phyloP scores from a whole-genome alignment of 2,329 filamentous ascomycete species.

The Dactylellina parvicollis region DNA sequence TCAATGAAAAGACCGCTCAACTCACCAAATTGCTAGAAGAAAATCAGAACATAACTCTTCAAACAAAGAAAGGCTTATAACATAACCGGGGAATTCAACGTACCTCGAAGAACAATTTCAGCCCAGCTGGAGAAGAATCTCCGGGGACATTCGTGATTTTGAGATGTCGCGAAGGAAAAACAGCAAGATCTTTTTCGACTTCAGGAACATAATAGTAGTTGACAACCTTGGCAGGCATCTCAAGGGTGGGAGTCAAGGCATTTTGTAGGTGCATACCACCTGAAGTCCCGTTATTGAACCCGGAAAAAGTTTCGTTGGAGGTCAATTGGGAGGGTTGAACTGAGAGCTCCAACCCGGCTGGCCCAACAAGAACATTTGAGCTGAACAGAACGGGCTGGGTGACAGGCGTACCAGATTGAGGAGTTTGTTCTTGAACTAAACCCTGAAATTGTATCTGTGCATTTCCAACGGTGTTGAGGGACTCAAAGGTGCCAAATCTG shows the following conservation, averaged over 20 bases:
- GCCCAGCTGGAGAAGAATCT: not conserved
- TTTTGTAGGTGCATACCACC: not conserved
- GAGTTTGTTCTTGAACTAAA: not conserved
- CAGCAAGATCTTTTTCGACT: not conserved
- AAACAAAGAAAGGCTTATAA: not conserved
- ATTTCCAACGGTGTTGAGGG: not conserved
- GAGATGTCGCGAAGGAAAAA: conserved; percentile 27
- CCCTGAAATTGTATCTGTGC: not conserved
- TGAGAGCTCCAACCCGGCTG: not conserved
- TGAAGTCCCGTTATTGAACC: not conserved
- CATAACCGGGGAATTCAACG: not conserved
- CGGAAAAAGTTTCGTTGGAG: not conserved
- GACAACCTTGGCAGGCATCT: not conserved
- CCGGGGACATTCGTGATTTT: conserved; percentile 17
- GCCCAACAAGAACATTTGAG: not conserved
- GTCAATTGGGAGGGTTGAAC: not conserved
- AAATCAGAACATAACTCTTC: not conserved
- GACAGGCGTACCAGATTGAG: not conserved
- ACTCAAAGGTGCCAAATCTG: not conserved
- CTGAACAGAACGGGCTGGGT: not conserved
- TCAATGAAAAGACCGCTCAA: conserved; percentile 20
- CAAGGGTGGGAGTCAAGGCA: not conserved
- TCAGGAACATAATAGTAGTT: conserved; percentile 39
- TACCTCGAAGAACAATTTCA: conserved; percentile 40
- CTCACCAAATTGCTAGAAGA: conserved; percentile 33